These are phyloP conservation scores for Mortierella sp. DNA, from an alignment of 371 early-diverging fungal genomes.

Conservation along the genomic window DNA sequence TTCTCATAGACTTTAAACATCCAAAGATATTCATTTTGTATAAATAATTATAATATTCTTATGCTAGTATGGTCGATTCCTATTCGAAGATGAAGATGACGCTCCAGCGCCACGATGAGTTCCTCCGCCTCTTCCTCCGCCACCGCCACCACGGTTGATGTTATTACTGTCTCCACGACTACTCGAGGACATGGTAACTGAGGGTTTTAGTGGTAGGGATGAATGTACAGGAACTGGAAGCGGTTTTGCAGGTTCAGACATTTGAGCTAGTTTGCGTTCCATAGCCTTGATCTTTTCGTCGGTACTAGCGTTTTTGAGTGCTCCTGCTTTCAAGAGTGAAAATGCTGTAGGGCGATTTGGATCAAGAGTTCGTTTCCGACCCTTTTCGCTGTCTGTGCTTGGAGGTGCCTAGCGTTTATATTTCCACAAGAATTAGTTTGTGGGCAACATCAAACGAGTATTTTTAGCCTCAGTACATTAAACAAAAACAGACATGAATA, in stretches of 20 bases:
- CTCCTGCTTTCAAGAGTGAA: constrained; percentile 47
- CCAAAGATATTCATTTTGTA: background rate
- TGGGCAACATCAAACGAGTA: constrained; percentile 17
- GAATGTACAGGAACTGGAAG: constrained; percentile 19
- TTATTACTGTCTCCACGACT: background rate
- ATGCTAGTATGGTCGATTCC: constrained; percentile 29
- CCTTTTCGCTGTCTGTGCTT: constrained; percentile 36
- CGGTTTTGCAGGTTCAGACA: constrained; percentile 37
- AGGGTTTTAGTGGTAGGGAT: constrained; percentile 41
- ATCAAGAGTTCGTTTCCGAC: constrained; percentile 37
- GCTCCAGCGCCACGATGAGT: constrained; percentile 20
- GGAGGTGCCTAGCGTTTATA: constrained; percentile 45
- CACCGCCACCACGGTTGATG: background rate
- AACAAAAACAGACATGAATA: background rate
- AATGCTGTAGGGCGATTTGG: constrained; percentile 48
- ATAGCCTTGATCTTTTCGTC: constrained; percentile 74
- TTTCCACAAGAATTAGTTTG: background rate
- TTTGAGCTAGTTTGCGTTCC: constrained; percentile 69
- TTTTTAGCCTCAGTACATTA: background rate
- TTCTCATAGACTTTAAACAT: background rate
- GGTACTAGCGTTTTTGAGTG: constrained; percentile 63
- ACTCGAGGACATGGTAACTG: constrained; percentile 3
- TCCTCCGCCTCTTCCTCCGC: background rate
- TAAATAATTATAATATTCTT: no score
- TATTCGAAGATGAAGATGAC: constrained; percentile 10